Evolutionary conservation across 2,329 filamentous ascomycete species (phyloP).

Genomic region (Rugonectria rugulosa): DNA sequence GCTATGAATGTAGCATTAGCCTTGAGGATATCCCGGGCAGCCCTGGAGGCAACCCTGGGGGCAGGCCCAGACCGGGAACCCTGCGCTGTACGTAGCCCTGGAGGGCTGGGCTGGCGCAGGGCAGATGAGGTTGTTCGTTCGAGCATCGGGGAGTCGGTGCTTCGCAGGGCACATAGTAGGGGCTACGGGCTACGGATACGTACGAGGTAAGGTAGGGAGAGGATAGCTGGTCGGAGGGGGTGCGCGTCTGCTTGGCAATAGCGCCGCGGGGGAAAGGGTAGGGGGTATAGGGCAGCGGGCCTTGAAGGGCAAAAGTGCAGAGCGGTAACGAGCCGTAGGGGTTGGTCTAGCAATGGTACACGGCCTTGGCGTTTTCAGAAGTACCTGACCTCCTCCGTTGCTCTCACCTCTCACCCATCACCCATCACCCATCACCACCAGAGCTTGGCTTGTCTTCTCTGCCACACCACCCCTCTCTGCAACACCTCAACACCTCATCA

Average conservation of each 20-base stretch:
- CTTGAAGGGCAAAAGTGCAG: neutral
- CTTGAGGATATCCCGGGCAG: conserved; percentile 4
- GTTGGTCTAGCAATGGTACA: conserved; percentile 13
- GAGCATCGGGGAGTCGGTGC: neutral
- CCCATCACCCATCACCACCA: neutral
- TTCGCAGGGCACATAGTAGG: no score
- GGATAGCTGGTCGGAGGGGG: neutral
- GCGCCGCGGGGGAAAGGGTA: conserved; percentile 11
- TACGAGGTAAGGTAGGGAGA: neutral
- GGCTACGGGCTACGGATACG: no score
- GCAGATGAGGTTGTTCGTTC: neutral
- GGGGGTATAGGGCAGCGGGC: conserved; percentile 9
- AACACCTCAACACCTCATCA: neutral
- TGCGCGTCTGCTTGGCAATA: neutral
- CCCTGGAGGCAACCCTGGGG: conserved; percentile 2
- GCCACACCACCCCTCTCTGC: neutral
- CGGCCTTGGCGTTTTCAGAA: conserved; percentile 14
- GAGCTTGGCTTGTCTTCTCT: neutral
- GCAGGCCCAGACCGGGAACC: conserved; percentile 2
- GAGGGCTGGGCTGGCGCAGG: no score
- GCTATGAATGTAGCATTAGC: no score
- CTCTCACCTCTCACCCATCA: neutral
- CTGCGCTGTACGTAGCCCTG: conserved; percentile 10
- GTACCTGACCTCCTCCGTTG: conserved; percentile 10
- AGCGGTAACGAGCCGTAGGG: conserved; percentile 8